Conservation (phyloP, 2,329 filamentous ascomycete genomes). For the Cercospora zeae-maydis region DNA sequence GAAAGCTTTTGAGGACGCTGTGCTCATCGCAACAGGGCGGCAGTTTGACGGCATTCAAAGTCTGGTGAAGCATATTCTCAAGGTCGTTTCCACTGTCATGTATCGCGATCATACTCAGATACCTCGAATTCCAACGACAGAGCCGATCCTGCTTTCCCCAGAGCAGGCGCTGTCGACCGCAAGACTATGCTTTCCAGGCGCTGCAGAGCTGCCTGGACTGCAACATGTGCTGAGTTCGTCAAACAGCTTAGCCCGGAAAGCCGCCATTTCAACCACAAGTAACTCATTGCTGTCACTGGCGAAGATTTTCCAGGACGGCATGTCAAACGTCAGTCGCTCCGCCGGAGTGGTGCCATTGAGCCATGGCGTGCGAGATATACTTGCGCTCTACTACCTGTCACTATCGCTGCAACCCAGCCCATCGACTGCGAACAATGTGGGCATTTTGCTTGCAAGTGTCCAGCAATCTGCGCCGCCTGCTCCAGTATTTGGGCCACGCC, state of each 20-base stretch:
- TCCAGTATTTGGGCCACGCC: constrained; percentile 29
- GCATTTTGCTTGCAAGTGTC: constrained; percentile 91
- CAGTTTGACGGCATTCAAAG: constrained; percentile 67
- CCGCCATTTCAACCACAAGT: constrained; percentile 87
- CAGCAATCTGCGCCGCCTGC: constrained; percentile 60
- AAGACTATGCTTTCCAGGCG: constrained; percentile 71
- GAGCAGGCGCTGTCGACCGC: constrained; percentile 80
- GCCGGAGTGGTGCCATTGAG: constrained; percentile 42
- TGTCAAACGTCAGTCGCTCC: constrained; percentile 65
- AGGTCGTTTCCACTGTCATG: constrained; percentile 52
- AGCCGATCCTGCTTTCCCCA: constrained; percentile 75
- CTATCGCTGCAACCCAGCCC: constrained; percentile 91
- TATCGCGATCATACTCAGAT: constrained; percentile 21
- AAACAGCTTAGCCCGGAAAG: constrained; percentile 67
- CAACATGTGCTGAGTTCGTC: constrained; percentile 55
- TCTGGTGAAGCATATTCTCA: constrained; percentile 74
- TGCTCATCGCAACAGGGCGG: constrained; percentile 78
- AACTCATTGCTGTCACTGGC: constrained; percentile 91
- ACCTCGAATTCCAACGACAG: constrained; percentile 38
- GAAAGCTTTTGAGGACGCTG: constrained; percentile 88
- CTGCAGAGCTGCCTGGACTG: constrained; percentile 76
- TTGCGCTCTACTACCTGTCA: constrained; percentile 92
- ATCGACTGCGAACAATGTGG: constrained; percentile 96
- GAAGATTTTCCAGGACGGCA: constrained; percentile 96
- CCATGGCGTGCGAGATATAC: constrained; percentile 82